Conservation (phyloP, 352 stramenopile genomes). For the Globisporangium abappressorium region DNA sequence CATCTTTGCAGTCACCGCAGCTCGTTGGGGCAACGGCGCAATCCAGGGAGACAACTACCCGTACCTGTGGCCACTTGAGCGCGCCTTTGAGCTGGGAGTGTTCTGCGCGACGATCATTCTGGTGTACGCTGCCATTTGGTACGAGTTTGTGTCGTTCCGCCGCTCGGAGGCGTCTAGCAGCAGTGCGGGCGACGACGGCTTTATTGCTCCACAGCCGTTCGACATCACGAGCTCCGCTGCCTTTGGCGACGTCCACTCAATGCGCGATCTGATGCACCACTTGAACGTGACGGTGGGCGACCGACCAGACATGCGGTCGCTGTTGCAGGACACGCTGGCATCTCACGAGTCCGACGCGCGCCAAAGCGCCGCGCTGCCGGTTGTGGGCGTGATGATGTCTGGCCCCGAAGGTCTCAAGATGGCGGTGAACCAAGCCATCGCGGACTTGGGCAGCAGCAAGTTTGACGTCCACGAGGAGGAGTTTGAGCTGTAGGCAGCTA, state of each 20-base stretch:
- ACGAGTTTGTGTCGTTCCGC: slow-evolving; percentile 35
- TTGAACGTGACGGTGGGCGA: slow-evolving; percentile 31
- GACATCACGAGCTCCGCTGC: slow-evolving; percentile 16
- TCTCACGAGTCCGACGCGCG: slow-evolving; percentile 21
- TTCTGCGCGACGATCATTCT: slow-evolving; percentile 44
- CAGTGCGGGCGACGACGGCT: slow-evolving; percentile 11
- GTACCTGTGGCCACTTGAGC: slow-evolving; percentile 52
- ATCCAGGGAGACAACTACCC: slow-evolving; percentile 49
- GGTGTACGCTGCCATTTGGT: slow-evolving; percentile 49
- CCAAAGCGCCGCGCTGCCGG: slow-evolving; percentile 15
- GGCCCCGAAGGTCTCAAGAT: slow-evolving; percentile 35
- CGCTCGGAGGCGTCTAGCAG: slow-evolving; percentile 8
- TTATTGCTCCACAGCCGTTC: not conserved
- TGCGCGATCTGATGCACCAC: slow-evolving; percentile 34
- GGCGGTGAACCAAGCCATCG: slow-evolving; percentile 33
- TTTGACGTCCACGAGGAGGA: slow-evolving; percentile 58
- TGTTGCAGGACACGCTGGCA: slow-evolving; percentile 28
- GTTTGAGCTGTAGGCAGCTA: slow-evolving; percentile 36
- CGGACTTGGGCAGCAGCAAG: slow-evolving; percentile 27
- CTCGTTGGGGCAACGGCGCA: slow-evolving; percentile 44
- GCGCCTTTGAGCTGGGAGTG: slow-evolving; percentile 41
- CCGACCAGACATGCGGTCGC: slow-evolving; percentile 30
- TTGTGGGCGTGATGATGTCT: slow-evolving; percentile 38
- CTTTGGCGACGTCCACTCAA: slow-evolving; percentile 35
- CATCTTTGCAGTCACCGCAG: slow-evolving; percentile 31